phyloP scores from a whole-genome alignment of 495 filamentous ascomycete genomes.

The Penicillium arizonense region DNA sequence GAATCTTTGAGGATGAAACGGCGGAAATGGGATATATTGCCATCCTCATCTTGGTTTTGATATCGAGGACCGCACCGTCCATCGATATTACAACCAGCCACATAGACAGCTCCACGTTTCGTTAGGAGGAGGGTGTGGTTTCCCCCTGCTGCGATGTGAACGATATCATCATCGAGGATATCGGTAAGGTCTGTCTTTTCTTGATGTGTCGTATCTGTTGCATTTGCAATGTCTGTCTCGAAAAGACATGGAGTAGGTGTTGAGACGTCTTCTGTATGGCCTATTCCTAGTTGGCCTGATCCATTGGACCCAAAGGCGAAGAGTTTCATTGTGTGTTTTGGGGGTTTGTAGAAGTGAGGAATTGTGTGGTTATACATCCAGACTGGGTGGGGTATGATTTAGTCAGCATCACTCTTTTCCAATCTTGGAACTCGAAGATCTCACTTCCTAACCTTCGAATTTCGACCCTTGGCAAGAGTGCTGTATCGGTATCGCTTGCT shows the following conservation, averaged over 20 bases:
- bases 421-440: too few relatives aligned
- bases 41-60: neutral
- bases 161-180: constrained; percentile 19
- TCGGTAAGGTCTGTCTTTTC: neutral
- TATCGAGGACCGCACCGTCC: constrained; percentile 38
- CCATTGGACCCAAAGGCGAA: constrained; percentile 92
- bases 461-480: too few relatives aligned
- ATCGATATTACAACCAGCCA: constrained; percentile 57
- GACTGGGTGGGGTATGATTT: too few relatives aligned
- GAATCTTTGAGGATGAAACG: constrained; percentile 21
- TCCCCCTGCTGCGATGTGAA: constrained; percentile 66
- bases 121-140: constrained; percentile 82
- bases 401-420: too few relatives aligned
- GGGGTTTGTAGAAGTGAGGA: too few relatives aligned
- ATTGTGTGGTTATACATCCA: too few relatives aligned
- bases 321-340: constrained; percentile 40
- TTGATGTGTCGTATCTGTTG: neutral
- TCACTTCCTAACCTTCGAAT: too few relatives aligned
- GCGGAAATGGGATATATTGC: constrained; percentile 22
- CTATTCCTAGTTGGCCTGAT: constrained; percentile 80
- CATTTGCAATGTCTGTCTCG: constrained; percentile 12
- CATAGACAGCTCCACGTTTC: constrained; percentile 54
- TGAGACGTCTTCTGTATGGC: constrained; percentile 70
- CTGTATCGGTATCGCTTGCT: too few relatives aligned
- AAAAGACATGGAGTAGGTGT: constrained; percentile 61